Base-by-base conservation (phyloP, 31 red algal genomes). In the Endocladia muricata region DNA sequence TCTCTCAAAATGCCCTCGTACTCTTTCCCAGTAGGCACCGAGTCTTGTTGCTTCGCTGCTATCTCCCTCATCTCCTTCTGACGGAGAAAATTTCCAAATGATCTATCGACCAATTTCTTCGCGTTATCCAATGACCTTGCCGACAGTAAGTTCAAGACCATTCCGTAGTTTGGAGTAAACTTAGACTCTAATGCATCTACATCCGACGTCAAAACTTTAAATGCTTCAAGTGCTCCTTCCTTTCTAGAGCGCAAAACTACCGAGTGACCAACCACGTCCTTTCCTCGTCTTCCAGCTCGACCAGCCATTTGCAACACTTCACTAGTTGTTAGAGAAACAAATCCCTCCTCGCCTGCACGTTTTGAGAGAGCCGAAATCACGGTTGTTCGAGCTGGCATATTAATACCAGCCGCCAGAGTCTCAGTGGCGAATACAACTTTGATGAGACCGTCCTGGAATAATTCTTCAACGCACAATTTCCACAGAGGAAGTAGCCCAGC, bases 401-500 rank as follows among this genome's bases (percentile, higher is more conserved):
- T 98, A 44, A 98, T 98, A n/a, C 96, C 96, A 39, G 96, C 96
- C 23, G 96, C 96, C 1, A 98, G 79, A 2, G 96, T 98, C 48
- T 98, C 96, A 51, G 96, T 98, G 4, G 96, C 96, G 81, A 94
- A 98, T 4, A 98, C 91, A 35, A 95, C 88, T 48, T 98, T 98
- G 55, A 98, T 88, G 40, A 98, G 77, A 28, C 88, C 88, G 56
- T 83, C 96, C 68, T 94, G 91, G 61, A 94, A 98, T 55, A 98
- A 68, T 55, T 88, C 86, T 70, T 98, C 96, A 30, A 95, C 71
- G 25, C 85, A 86, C 39, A 78, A 22, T 58, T 98, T 98, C 91
- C 92, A 94, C 35, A 94, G 40, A 19, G 96, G 96, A 36, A 98
- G 79, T 56, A 98, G 68, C 37, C 96, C 96, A 6, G 96, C 96